phyloP scores from a whole-genome alignment of 371 early-diverging fungal species.

The Rhizomucor miehei region DNA sequence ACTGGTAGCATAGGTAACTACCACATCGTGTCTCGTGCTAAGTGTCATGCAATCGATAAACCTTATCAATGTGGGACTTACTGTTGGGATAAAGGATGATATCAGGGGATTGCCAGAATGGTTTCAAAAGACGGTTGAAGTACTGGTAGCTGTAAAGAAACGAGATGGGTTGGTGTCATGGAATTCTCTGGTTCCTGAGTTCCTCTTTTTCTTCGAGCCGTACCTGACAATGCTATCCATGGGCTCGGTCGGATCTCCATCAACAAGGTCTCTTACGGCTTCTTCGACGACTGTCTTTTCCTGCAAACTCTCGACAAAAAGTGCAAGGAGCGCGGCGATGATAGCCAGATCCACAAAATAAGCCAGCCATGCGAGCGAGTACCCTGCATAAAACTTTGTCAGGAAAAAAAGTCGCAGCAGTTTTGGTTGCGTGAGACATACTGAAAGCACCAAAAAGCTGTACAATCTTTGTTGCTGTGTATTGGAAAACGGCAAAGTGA shows the following conservation, averaged over 20 bases:
- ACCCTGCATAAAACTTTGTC: conserved; percentile 13
- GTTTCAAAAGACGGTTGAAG: conserved; percentile 34
- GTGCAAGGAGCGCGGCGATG: conserved; percentile 12
- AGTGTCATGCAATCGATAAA: background rate
- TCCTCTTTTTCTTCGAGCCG: no score
- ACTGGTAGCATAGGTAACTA: conserved; percentile 56
- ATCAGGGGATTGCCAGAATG: conserved; percentile 39
- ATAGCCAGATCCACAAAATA: conserved; percentile 21
- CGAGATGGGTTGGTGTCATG: background rate
- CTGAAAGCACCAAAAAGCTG: conserved; percentile 27
- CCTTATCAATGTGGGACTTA: conserved; percentile 12
- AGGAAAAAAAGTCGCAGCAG: background rate
- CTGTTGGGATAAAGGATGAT: conserved; percentile 49
- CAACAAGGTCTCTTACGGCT: conserved; percentile 14
- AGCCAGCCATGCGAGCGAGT: conserved; percentile 16
- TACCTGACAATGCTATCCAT: conserved; percentile 18
- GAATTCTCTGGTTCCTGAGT: no score
- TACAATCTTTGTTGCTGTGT: conserved; percentile 9
- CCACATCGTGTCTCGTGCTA: background rate
- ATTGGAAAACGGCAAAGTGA: conserved; percentile 22
- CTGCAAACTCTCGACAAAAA: conserved; percentile 25
- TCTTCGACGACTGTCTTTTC: conserved; percentile 21
- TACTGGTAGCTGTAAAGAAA: conserved; percentile 6
- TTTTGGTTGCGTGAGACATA: no score
- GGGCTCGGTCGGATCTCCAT: conserved; percentile 11